Base-by-base conservation (phyloP, 495 filamentous ascomycete species). In the Aspergillus leporis region DNA sequence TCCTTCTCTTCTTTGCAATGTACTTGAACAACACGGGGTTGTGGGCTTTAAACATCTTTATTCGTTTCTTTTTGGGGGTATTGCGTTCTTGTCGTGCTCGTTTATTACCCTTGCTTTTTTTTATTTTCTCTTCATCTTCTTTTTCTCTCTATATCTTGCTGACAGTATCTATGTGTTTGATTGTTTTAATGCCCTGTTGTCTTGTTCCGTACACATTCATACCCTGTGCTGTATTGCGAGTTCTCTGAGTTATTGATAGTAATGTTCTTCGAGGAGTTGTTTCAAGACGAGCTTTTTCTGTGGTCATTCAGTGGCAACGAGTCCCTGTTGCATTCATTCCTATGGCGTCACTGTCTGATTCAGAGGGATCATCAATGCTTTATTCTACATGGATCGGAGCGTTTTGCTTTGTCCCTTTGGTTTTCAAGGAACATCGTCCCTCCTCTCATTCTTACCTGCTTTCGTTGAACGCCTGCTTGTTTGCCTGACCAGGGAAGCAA, bases 31-130 rank as follows among this genome's bases (percentile, higher is more conserved):
- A 71, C 73, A 75, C 74, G 63, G 70, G 69, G 70, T 70, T 63
- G 66, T 65, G 70, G 75, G 75, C 71, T 62, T 70, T 66, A 62
- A 58, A 64, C 61, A 63, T 65, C 63, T 61, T 70, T 64, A 64
- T 43, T 48, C 56, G 41, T 45, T 66, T 66, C 56, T 61, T 68
- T 63, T 69, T 69, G 72, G 73, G 67, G 62, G 66, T 66, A 64
- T 70, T 74, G 69, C 69, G 72, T 72, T 72, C 66, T 67, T 61
- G 70, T 70, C 62, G 64, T 66, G 64, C 60, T 63, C 59, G 54
- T 62, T 61, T 67, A 51, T 64, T 72, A 64, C 55, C 51, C 61
- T 60, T 64, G 56, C 14, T 45, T 41, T 40, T 19, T 60, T 19
- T 60, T 53, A 51, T 62, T 34, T 28, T 31, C n/a, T n/a, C n/a